Evolutionary conservation across 495 filamentous ascomycete species (phyloP).

Genomic region (Penicillium atrosanguineum): DNA sequence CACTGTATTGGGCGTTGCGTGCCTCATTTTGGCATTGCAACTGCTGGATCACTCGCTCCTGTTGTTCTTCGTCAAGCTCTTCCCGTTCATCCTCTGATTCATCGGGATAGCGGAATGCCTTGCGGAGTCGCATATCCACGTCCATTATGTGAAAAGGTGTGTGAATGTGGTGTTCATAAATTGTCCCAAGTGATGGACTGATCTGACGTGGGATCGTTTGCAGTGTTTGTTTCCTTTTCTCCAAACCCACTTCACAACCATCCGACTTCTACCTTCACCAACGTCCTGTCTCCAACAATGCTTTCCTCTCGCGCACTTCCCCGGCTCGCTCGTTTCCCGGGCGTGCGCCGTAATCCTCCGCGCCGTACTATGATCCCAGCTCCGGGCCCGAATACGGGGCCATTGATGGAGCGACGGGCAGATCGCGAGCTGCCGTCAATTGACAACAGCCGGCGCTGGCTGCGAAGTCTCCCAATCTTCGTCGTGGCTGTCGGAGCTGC

Average conservation of each 20-base stretch:
- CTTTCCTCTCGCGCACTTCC: constrained; percentile 12
- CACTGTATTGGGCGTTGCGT: constrained; percentile 59
- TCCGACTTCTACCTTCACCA: background rate
- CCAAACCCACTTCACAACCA: background rate
- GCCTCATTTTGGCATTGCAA: constrained; percentile 55
- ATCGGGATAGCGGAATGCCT: constrained; percentile 60
- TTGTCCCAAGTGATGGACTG: too few relatives aligned
- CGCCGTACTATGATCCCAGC: constrained; percentile 50
- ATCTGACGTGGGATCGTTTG: constrained; percentile 26
- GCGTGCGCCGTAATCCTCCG: constrained; percentile 12
- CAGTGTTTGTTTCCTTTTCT: constrained; percentile 30
- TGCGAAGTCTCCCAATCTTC: constrained; percentile 58
- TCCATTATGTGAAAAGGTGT: background rate
- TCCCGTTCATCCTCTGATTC: constrained; percentile 50
- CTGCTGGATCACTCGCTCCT: constrained; percentile 64
- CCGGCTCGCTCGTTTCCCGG: constrained; percentile 15
- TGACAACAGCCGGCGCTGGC: constrained; percentile 41
- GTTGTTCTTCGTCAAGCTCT: constrained; percentile 69
- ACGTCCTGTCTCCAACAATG: constrained; percentile 8
- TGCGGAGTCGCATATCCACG: constrained; percentile 56
- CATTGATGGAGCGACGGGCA: constrained; percentile 73
- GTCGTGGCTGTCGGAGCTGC: constrained; percentile 57
- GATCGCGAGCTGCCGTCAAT: constrained; percentile 72
- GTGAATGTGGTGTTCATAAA: background rate
- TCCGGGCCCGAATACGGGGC: constrained; percentile 53